These are phyloP conservation scores for Waltergamsia citrina DNA, from an alignment of 2,329 filamentous ascomycete species.

Conservation along the genomic window DNA sequence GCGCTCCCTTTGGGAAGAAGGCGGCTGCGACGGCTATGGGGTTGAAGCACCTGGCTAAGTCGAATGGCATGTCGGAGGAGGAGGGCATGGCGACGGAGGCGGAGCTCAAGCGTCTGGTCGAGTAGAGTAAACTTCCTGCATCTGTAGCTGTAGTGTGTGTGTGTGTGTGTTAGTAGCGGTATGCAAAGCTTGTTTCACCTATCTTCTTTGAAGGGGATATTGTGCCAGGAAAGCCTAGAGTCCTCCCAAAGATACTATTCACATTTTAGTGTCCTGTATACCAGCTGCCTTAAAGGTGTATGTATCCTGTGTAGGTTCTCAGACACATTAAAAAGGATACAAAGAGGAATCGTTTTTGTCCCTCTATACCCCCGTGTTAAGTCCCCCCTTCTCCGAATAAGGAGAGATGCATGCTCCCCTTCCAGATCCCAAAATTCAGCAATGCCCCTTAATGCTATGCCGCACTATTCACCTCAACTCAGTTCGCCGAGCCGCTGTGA, in stretches of 20 bases:
- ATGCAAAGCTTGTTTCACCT: too few relatives aligned
- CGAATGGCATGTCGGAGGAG: slow-evolving; percentile 6
- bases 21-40: slow-evolving; percentile 9
- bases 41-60: slow-evolving; percentile 7
- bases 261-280: not conserved
- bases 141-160: not conserved
- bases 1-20: slow-evolving; percentile 10
- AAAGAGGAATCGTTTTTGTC: not conserved
- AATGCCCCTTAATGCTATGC: slow-evolving; percentile 16
- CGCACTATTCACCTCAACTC: slow-evolving; percentile 9
- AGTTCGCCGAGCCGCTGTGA: slow-evolving; percentile 13
- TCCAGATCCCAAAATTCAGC: slow-evolving; percentile 8
- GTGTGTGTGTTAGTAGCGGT: not conserved
- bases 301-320: not conserved
- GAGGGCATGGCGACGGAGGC: slow-evolving; percentile 4
- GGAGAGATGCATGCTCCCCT: slow-evolving; percentile 2
- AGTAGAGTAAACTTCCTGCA: not conserved
- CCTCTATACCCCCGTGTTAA: not conserved
- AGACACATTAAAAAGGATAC: slow-evolving; percentile 2
- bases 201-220: too few relatives aligned
- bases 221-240: not conserved
- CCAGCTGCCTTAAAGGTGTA: not conserved
- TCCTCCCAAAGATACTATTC: not conserved
- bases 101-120: slow-evolving; percentile 6
- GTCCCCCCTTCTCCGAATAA: not conserved